A percentile compares a stretch with the other conserved stretches of the same genome.
Evolutionary conservation across 1,139 yeast species (phyloP).

Genomic region (Wickerhamomyces sp.): DNA sequence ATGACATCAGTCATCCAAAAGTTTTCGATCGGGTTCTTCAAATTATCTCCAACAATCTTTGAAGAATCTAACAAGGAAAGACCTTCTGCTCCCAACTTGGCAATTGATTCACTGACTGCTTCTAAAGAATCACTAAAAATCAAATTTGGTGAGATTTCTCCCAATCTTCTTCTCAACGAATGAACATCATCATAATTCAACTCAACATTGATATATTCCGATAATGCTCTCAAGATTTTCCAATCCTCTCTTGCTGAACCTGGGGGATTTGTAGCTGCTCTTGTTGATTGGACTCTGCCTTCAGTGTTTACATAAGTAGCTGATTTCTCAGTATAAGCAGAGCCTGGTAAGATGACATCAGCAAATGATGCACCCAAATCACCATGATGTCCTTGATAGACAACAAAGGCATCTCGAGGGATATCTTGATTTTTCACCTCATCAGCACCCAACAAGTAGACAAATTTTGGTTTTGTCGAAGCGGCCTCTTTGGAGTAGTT

Average conservation of each 20-base stretch:
- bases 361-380: slow-evolving; percentile 87
- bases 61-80: slow-evolving; percentile 31
- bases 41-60: slow-evolving; percentile 44
- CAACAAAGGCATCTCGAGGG: slow-evolving; percentile 83
- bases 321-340: slow-evolving; percentile 85
- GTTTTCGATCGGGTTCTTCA: slow-evolving; percentile 70
- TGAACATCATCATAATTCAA: slow-evolving; percentile 77
- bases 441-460: slow-evolving; percentile 83
- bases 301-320: slow-evolving; percentile 91
- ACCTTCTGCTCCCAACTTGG: slow-evolving; percentile 53
- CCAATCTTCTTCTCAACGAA: slow-evolving; percentile 66
- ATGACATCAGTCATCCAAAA: slow-evolving; percentile 87
- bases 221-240: slow-evolving; percentile 81
- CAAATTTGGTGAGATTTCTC: slow-evolving; percentile 78
- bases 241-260: slow-evolving; percentile 92
- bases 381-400: slow-evolving; percentile 93
- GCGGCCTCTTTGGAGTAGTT: slow-evolving; percentile 39
- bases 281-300: slow-evolving; percentile 81
- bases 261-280: slow-evolving; percentile 90
- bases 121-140: slow-evolving; percentile 74
- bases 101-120: slow-evolving; percentile 56
- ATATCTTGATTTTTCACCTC: slow-evolving; percentile 66
- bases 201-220: slow-evolving; percentile 68
- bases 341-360: slow-evolving; percentile 82
- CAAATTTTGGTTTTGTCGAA: slow-evolving; percentile 61